Evolutionary conservation across 2,329 filamentous ascomycete species (phyloP).

Genomic region (Pseudonectria buxi): DNA sequence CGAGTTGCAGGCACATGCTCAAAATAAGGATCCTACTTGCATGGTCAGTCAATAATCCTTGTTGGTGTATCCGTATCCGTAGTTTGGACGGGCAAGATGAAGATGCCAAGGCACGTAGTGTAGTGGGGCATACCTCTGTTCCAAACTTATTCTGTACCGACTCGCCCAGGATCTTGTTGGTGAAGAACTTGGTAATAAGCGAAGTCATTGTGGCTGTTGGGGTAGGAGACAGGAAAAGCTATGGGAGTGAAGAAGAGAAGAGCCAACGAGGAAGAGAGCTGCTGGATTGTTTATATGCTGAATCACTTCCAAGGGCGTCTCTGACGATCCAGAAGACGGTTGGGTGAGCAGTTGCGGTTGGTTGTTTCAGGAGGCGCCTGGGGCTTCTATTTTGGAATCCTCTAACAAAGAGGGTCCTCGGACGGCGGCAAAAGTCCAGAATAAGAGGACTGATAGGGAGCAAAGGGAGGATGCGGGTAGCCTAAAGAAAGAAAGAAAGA

Average conservation of each 20-base stretch:
- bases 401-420: no score
- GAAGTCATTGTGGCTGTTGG: constrained; percentile 39
- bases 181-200: constrained; percentile 46
- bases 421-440: constrained; percentile 3
- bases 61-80: no score
- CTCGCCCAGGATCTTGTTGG: constrained; percentile 52
- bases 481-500: no score
- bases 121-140: constrained; percentile 37
- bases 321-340: constrained; percentile 9
- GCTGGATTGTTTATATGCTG: constrained; percentile 5
- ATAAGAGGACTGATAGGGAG: constrained; percentile 1
- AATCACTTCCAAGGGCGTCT: constrained; percentile 9
- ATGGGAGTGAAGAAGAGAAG: no score
- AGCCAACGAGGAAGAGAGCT: background rate
- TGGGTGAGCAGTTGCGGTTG: constrained; percentile 11
- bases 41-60: constrained; percentile 3
- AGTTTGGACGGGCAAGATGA: no score
- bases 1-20: constrained; percentile 72
- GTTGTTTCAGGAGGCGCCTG: constrained; percentile 20
- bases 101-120: background rate
- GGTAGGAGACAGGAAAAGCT: no score
- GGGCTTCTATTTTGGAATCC: no score
- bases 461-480: no score
- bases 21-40: constrained; percentile 76
- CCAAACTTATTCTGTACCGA: constrained; percentile 52